A percentile compares a stretch with the other conserved stretches of the same genome.
These are phyloP conservation scores for Aegilops sharonensis DNA, from an alignment of 176 grass and related monocot genomes.

Conservation along the genomic window DNA sequence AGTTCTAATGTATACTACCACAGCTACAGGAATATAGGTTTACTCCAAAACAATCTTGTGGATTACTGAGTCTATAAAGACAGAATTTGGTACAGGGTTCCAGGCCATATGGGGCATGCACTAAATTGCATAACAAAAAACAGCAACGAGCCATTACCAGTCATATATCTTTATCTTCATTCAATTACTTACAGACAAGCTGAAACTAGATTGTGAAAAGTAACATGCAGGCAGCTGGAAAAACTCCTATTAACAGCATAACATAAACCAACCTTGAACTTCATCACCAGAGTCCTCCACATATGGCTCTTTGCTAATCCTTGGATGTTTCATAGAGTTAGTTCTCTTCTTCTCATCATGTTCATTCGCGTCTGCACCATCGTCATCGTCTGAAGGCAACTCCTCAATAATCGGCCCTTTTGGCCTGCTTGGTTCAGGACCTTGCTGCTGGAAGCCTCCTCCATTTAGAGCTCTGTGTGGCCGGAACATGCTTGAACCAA, in stretches of 20 bases:
- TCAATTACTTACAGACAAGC: neutral
- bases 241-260: neutral
- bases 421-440: conserved; percentile 35
- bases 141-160: neutral
- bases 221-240: neutral
- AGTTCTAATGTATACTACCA: neutral
- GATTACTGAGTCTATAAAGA: neutral
- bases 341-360: conserved; percentile 38
- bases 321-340: conserved; percentile 55
- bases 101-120: neutral
- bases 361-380: conserved; percentile 11
- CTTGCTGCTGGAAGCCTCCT: conserved; percentile 48
- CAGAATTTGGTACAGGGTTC: neutral
- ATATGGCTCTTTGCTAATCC: conserved; percentile 42
- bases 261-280: conserved; percentile 50
- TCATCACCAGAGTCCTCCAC: conserved; percentile 57
- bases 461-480: conserved; percentile 12
- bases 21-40: neutral
- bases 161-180: neutral
- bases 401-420: conserved; percentile 67
- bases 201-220: neutral
- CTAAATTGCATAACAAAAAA: neutral
- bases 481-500: conserved; percentile 31
- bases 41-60: neutral
- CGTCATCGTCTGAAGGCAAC: conserved; percentile 64